Evolutionary conservation across 2,329 filamentous ascomycete species (phyloP), one percentile per base, ranked within the genome.

Genomic region (Phialocephala subalpina): DNA sequence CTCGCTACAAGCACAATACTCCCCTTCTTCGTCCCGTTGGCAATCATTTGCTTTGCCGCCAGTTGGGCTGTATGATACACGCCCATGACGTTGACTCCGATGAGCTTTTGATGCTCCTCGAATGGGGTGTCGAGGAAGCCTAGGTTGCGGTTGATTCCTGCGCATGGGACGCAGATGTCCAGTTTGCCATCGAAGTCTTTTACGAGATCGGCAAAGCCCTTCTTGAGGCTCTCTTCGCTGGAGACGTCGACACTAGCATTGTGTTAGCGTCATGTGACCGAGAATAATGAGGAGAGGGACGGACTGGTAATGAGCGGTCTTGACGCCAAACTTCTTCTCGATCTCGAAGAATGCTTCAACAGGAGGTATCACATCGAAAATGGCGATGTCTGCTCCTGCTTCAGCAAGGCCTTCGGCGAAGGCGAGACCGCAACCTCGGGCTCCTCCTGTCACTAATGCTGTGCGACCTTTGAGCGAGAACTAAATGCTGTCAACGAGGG

Each of bases 1-100:
- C 83, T 84, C 0, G 84, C 84, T 0, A 86, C 82, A 3, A 86
- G 73, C 12, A 87, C 78, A 60, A 86, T 86, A 64, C 83, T 84
- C 0, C 84, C 84, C 60, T 79, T 79, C 62, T 80, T 80, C 0
- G 83, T 85, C 1, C 80, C 80, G 68, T 82, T 86, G 58, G 71
- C 72, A 53, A 72, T 74, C 76, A 80, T 80, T 66, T 77, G 75
- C 20, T 70, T 73, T 0, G 78, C 77, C 2, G 77, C 76, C 18
- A 79, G 66, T 62, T 79, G 78, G 0, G 75, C 77, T 1, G 77
- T 74, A 63, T 77, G 78, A 63, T 79, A 80, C 3, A 77, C 78
- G 0, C 78, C 76, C 36, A 86, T 83, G 81, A 87, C 86, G 63
- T 84, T 85, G 61, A 83, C 79, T 0, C 72, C 73, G 2, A 82